Evolutionary conservation across 2,329 filamentous ascomycete genomes (phyloP), one percentile per base, ranked within the genome.

Genomic region (Penicillium sp.): DNA sequence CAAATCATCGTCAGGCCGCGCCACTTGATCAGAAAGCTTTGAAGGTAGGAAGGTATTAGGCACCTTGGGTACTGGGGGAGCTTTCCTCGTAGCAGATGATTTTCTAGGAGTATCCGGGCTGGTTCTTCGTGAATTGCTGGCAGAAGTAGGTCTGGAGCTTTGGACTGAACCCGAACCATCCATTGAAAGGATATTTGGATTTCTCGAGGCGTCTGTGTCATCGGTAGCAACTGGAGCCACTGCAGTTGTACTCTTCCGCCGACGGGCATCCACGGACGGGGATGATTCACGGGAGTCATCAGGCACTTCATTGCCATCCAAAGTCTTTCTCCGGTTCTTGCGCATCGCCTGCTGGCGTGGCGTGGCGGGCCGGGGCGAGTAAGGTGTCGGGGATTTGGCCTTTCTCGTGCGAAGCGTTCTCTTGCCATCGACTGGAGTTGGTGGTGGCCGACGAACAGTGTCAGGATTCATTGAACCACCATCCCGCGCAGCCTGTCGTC

Each of bases 341-440:
- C 77, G 79, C 55, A 77, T 76, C 5, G 75, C 66, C 21, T 80
- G 77, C 37, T 80, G 80, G 49, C 82, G 82, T 13, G 83, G 80
- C 2, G 81, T 79, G n/a, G 80, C 77, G 10, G 82, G 79, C n/a
- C 80, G 76, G 4, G 83, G 76, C 52, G 81, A 86, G 8, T 80
- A 73, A 13, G 78, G 77, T 1, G 67, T 62, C 0, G 73, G 70
- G 1, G 71, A 67, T 58, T 78, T 82, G 11, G 77, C 68, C 69
- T 88, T 91, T 59, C 91, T 85, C 55, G 88, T 86, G 31, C 92
- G 85, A 52, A 95, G 78, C 60, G 91, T 87, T 56, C 89, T 82
- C n/a, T 81, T 83, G 41, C 79, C 79, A 13, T 84, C 80, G 5
- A 48, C n/a, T 22, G 53, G 43, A n/a, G 55, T 31, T 3, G 61